Evolutionary conservation across 163 green algal species (phyloP), one percentile per base, ranked within the genome.

Genomic region (Volvox carteri): DNA sequence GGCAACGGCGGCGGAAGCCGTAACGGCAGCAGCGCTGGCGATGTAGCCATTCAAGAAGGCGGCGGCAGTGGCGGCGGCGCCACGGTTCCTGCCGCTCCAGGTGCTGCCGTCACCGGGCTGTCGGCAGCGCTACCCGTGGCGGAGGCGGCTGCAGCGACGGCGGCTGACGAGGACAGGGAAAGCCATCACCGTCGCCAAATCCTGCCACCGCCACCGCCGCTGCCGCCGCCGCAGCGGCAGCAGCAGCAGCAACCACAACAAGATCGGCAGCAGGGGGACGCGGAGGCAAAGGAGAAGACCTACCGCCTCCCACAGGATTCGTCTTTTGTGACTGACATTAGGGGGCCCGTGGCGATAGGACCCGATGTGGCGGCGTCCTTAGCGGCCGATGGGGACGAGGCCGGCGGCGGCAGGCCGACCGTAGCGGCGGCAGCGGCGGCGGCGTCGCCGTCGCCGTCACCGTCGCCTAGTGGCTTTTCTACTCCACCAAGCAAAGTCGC

Each of bases 261-360:
- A n/a, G n/a, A n/a, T n/a, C n/a, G n/a, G n/a, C n/a, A n/a, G n/a
- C n/a, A n/a, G n/a, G n/a, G n/a, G n/a, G n/a, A n/a, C n/a, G n/a
- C n/a, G n/a, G n/a, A n/a, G n/a, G n/a, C n/a, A n/a, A n/a, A n/a
- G 48, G 50, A 70, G 48, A 33, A 46, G 1, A 33, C 5, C 65
- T 79, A 46, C 48, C 54, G 65, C 30, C 81, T 87, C 11, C 33
- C 79, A n/a, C n/a, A n/a, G 62, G 65, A 87, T 35, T 50, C 70
- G 44, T 79, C 81, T 12, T 48, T 87, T 0, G 65, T 79, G 21
- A 70, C 81, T 8, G 81, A 87, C 18, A 30, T 87, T 7, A 68
- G 78, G 19, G 21, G 52, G 21, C 35, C 46, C 23, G 30, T 87
- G 81, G 65, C 75, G 60, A 7, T 33, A 9, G 58, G 14, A 7